Base-by-base conservation (phyloP, 768 basidiomycete genomes). In the Leccinum boreale region DNA sequence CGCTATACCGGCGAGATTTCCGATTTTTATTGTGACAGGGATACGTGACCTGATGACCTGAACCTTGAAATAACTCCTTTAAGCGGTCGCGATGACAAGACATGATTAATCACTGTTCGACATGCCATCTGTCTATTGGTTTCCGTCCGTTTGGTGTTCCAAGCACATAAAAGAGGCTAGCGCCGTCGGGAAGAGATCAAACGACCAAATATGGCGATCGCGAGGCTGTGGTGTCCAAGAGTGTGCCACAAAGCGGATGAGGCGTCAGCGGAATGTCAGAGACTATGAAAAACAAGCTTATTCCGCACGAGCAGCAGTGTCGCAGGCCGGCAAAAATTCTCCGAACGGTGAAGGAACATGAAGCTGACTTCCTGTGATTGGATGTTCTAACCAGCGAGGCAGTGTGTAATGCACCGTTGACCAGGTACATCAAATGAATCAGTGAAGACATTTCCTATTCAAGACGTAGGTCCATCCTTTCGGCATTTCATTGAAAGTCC, bases 161-260 rank as follows among this genome's bases (percentile, higher is more conserved):
- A 46, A 21, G 19, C 35, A 21, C 46, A 29, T 45, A 46, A 56
- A 50, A 50, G 21, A 26, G 47, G 24, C 15, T 46, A 39, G 52
- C 44, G 53, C 24, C 46, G 50, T 51, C 56, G 51, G 49, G 17
- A 58, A 47, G 46, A 44, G 14, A 24, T 29, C 55, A 23, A n/a
- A 44, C 19, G 33, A 46, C 53, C 45, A 39, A 52, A 64, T 54
- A 21, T 15, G 47, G 64, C 19, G 19, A 55, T 51, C 23, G n/a
- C n/a, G 53, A 58, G 60, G 68, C 68, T 70, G 69, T 70, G 67
- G 24, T 60, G 36, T 68, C 66, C 69, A 5, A 62, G 69, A 62
- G 69, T 14, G 69, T 69, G 68, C 68, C 68, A 69, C 68, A 60
- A 69, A 66, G 68, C 59, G 58, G 55, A 50, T 51, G 62, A 68